A percentile compares a stretch with the other conserved stretches of the same genome.
Conservation (phyloP, 306 rosid species). For the Pyrus communis region DNA sequence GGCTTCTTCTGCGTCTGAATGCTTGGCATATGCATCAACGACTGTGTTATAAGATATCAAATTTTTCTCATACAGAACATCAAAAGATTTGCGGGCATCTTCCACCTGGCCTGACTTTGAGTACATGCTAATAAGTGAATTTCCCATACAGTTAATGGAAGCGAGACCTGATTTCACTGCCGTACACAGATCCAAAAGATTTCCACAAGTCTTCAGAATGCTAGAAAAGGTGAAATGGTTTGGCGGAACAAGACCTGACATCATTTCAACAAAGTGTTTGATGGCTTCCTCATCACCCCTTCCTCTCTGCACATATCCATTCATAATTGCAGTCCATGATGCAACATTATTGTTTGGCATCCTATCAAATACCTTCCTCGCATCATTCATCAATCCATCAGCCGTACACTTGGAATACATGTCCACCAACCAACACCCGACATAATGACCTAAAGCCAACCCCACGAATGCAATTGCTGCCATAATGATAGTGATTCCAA, state of each 20-base stretch:
- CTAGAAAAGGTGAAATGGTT: slow-evolving; percentile 22
- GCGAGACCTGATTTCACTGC: slow-evolving; percentile 18
- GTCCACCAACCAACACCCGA: slow-evolving; percentile 18
- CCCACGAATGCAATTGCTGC: slow-evolving; percentile 17
- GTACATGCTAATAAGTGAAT: slow-evolving; percentile 14
- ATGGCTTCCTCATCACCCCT: slow-evolving; percentile 2
- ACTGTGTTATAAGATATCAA: slow-evolving; percentile 16
- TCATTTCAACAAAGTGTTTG: slow-evolving; percentile 3
- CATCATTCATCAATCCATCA: slow-evolving; percentile 3
- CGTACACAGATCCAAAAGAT: not conserved
- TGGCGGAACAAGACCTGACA: not conserved
- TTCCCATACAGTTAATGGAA: slow-evolving; percentile 12
- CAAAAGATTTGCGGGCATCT: slow-evolving; percentile 14
- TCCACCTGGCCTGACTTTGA: slow-evolving; percentile 8
- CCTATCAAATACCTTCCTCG: slow-evolving; percentile 17
- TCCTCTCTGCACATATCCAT: slow-evolving; percentile 14
- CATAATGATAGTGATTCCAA: not conserved
- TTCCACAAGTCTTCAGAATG: slow-evolving; percentile 19
- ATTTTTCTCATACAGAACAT: slow-evolving; percentile 13
- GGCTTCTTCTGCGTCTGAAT: slow-evolving; percentile 2
- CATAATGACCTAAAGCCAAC: slow-evolving; percentile 5
- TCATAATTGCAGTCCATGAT: slow-evolving; percentile 19
- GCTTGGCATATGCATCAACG: slow-evolving; percentile 8
- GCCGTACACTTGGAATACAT: slow-evolving; percentile 14
- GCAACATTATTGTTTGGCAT: slow-evolving; percentile 10